phyloP scores from a whole-genome alignment of 805 yeast species.

The Ogataea kodamae region DNA sequence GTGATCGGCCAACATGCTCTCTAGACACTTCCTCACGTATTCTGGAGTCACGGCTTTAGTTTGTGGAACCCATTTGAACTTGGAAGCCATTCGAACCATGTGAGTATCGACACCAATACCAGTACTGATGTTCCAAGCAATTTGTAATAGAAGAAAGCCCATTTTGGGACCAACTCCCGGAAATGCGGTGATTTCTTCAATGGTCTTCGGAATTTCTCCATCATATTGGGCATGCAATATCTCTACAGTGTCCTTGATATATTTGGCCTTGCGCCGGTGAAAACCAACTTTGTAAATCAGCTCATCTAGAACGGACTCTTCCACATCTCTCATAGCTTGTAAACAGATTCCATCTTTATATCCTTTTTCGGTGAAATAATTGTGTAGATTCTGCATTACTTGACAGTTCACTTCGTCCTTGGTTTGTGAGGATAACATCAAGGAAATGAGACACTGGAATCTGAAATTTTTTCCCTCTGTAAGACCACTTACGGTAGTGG shows the following conservation, averaged over 20 bases:
- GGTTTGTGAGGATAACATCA: conserved; percentile 89
- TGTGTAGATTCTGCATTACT: conserved; percentile 64
- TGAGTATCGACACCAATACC: conserved; percentile 98
- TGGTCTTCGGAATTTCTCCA: conserved; percentile 71
- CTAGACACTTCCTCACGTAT: conserved; percentile 61
- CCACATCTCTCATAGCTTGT: conserved; percentile 47
- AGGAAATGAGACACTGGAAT: conserved; percentile 71
- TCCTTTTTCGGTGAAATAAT: conserved; percentile 38
- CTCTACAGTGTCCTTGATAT: conserved; percentile 57
- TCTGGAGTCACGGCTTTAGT: conserved; percentile 63
- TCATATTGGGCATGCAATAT: conserved; percentile 47
- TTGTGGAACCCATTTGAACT: conserved; percentile 74
- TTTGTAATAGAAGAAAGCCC: conserved; percentile 79
- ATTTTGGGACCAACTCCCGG: conserved; percentile 97
- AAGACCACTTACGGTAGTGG: conserved; percentile 39
- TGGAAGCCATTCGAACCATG: conserved; percentile 70
- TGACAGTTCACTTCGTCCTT: conserved; percentile 80
- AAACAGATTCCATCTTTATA: conserved; percentile 52
- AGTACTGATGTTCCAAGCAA: conserved; percentile 70
- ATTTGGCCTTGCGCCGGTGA: conserved; percentile 74
- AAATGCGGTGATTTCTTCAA: conserved; percentile 59
- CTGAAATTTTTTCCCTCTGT: conserved; percentile 45
- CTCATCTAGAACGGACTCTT: conserved; percentile 56
- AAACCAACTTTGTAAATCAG: conserved; percentile 83
- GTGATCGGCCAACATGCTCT: conserved; percentile 64